Evolutionary conservation across 2,329 filamentous ascomycete genomes (phyloP).

Genomic region (Arthrobotrys sphaeroides): DNA sequence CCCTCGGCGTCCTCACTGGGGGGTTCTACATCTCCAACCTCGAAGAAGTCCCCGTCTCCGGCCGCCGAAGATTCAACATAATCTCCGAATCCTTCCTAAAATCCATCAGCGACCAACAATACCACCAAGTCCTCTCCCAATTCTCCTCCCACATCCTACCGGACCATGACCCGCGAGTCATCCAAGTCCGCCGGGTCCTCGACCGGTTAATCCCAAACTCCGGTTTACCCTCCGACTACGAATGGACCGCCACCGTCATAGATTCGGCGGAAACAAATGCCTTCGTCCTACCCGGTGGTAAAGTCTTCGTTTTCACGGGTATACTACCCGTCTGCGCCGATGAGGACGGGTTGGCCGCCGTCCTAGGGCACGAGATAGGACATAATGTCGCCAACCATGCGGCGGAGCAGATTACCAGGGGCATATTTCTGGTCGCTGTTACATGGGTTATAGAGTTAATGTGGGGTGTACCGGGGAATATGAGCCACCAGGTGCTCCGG

Average conservation of each 20-base stretch:
- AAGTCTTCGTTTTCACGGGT: slow-evolving; percentile 81
- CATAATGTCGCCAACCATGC: slow-evolving; percentile 78
- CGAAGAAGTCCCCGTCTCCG: slow-evolving; percentile 77
- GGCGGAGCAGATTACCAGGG: slow-evolving; percentile 70
- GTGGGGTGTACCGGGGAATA: slow-evolving; percentile 55
- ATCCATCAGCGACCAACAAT: slow-evolving; percentile 66
- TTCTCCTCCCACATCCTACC: slow-evolving; percentile 69
- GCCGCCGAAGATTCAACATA: slow-evolving; percentile 78
- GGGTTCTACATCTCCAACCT: slow-evolving; percentile 74
- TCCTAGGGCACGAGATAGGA: slow-evolving; percentile 82
- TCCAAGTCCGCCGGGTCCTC: slow-evolving; percentile 73
- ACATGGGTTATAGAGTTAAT: slow-evolving; percentile 60
- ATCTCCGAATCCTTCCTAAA: slow-evolving; percentile 69
- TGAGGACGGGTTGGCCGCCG: slow-evolving; percentile 76
- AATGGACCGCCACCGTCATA: slow-evolving; percentile 80
- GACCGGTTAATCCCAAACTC: slow-evolving; percentile 73
- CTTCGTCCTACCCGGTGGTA: slow-evolving; percentile 80
- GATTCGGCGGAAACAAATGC: slow-evolving; percentile 75
- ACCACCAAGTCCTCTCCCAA: slow-evolving; percentile 68
- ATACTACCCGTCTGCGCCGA: slow-evolving; percentile 73
- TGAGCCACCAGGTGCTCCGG: slow-evolving; percentile 67
- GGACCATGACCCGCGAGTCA: slow-evolving; percentile 68
- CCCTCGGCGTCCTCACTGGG: slow-evolving; percentile 54
- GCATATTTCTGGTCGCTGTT: slow-evolving; percentile 61
- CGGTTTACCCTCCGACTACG: slow-evolving; percentile 66